Conservation (phyloP, 345 rosid species). For the Raphanus sativus region DNA sequence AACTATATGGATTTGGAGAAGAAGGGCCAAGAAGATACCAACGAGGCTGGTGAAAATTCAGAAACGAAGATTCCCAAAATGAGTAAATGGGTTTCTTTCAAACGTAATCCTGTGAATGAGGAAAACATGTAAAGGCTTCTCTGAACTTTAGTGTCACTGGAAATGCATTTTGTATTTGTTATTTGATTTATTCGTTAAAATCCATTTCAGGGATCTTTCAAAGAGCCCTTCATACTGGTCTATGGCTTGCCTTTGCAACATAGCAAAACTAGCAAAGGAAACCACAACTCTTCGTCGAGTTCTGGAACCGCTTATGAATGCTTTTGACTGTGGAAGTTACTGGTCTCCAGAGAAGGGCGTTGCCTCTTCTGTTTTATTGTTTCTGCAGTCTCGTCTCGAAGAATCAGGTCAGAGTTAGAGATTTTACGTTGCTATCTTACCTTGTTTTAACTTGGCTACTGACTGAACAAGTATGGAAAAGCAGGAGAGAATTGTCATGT, state of each 20-base stretch:
- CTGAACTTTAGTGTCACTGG: not conserved
- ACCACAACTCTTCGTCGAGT: constrained; percentile 85
- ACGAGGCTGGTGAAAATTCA: constrained; percentile 41
- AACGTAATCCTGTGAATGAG: constrained; percentile 40
- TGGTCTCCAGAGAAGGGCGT: constrained; percentile 74
- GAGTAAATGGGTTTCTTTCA: constrained; percentile 45
- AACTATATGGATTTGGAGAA: constrained; percentile 59
- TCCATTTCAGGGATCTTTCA: constrained; percentile 56
- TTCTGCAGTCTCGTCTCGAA: constrained; percentile 73
- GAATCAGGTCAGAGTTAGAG: constrained; percentile 60
- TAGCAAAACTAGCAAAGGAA: constrained; percentile 83
- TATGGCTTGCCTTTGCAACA: constrained; percentile 66
- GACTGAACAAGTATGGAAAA: constrained; percentile 17
- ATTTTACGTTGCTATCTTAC: constrained; percentile 1
- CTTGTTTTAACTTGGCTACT: constrained; percentile 15
- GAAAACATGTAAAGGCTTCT: constrained; percentile 59
- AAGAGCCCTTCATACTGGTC: constrained; percentile 89
- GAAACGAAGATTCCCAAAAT: constrained; percentile 39
- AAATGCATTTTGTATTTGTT: constrained; percentile 18
- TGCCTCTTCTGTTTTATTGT: constrained; percentile 67
- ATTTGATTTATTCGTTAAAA: constrained; percentile 26
- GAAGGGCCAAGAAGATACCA: constrained; percentile 40
- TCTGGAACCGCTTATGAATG: constrained; percentile 79
- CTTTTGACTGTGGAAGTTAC: constrained; percentile 69
- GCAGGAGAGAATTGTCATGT: constrained; percentile 77